A percentile compares a stretch with the other conserved stretches of the same genome.
Conservation (phyloP, 1,284 basidiomycete species). For the Meira nashicola region DNA sequence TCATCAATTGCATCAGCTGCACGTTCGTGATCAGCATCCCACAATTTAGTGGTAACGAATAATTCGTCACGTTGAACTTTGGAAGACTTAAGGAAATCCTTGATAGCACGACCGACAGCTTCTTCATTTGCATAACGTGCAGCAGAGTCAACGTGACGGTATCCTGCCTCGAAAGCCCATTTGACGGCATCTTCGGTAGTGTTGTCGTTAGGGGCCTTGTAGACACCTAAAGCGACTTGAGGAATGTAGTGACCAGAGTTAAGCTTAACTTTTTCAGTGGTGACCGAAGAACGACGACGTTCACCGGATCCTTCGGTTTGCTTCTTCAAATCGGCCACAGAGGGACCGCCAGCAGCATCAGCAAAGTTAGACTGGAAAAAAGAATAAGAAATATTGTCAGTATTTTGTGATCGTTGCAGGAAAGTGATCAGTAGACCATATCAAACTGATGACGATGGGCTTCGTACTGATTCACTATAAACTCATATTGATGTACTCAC, state of each 20-base stretch:
- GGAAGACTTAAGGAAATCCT: constrained; percentile 38
- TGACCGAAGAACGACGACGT: constrained; percentile 21
- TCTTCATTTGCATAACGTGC: constrained; percentile 52
- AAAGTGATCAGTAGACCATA: too few relatives aligned
- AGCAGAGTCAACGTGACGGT: constrained; percentile 51
- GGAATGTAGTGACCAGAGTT: constrained; percentile 46
- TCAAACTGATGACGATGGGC: too few relatives aligned
- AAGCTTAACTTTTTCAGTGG: constrained; percentile 47
- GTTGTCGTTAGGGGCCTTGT: constrained; percentile 52
- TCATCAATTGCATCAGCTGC: constrained; percentile 47
- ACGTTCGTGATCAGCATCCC: constrained; percentile 49
- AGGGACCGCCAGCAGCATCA: too few relatives aligned
- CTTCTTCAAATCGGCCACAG: constrained; percentile 1
- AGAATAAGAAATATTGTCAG: too few relatives aligned
- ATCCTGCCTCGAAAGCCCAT: constrained; percentile 51
- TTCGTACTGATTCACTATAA: too few relatives aligned
- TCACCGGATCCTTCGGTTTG: constrained; percentile 4
- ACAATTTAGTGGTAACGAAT: constrained; percentile 54
- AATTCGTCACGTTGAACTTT: constrained; percentile 50
- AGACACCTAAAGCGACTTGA: constrained; percentile 50
- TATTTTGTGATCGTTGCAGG: too few relatives aligned
- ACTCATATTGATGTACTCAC: too few relatives aligned
- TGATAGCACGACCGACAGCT: constrained; percentile 50
- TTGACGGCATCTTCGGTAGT: constrained; percentile 50
- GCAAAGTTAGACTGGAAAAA: too few relatives aligned